Base-by-base conservation (phyloP, 1,284 basidiomycete genomes). In the Apiotrichum brassicae region DNA sequence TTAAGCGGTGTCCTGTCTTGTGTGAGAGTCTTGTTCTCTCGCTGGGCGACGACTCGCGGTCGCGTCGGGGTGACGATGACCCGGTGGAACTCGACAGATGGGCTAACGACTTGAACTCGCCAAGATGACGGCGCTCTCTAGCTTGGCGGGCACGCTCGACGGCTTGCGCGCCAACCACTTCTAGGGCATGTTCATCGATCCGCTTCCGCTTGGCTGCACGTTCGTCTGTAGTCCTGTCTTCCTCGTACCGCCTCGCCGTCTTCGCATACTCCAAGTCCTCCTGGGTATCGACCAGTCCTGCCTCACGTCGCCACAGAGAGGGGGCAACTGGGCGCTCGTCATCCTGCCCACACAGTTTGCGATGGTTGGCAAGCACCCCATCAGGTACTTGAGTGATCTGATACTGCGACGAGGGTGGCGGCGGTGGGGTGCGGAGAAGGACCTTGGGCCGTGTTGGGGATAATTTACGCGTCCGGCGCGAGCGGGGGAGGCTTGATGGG, bases 301-400 rank as follows among this genome's bases (percentile, higher is more conserved):
- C 24, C 8, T 34, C 22, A 6, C 19, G 32, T 1, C 53, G 41
- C 61, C 57, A 59, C 12, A 60, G 58, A 3, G 53, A 56, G 11
- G 46, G 33, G 22, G 43, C 43, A 6, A 16, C 35, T 25, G 45
- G 44, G 14, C 48, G 50, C 2, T 23, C 49, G 16, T 40, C 47
- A 40, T 65, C 61, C 32, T 58, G 54, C 12, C 59, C 57, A 37
- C 58, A 62, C 6, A 65, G 36, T 12, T 53, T 51, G n/a, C 41
- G 35, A 38, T 68, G 64, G 4, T 51, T 43, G 4, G 46, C 51
- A 4, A 65, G 32, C 2, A 66, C 54, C 6, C 54, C 49, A 0
- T 45, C 44, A 2, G 66, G 64, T 4, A 64, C 46, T n/a, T 59
- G 63, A 3, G 64, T 64, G 32, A 62, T 52, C 8, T 49, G 34